Base-by-base conservation (phyloP, 2,329 filamentous ascomycete species). In the Cladosporium cucumerinum region DNA sequence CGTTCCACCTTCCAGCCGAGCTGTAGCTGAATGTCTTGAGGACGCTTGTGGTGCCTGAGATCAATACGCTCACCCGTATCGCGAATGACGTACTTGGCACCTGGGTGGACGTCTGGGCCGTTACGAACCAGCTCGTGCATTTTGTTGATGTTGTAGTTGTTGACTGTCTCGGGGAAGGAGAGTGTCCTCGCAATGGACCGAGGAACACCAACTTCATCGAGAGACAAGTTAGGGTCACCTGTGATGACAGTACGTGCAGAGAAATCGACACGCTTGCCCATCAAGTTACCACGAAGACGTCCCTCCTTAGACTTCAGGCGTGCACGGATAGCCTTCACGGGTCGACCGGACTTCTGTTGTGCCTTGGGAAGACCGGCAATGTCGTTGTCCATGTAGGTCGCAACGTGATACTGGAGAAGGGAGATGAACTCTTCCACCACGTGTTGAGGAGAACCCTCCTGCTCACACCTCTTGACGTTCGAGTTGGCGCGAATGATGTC, bases 221-320 rank as follows among this genome's bases (percentile, higher is more conserved):
- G 85, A 30, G 93, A 97, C 70, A 99, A 82, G 76, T 98, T 99
- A 66, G 95, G 95, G 76, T 99, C 95, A 81, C 95, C 95, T 61
- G 96, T 99, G 78, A 99, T 99, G 82, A 99, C 95, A 34, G 96
- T 99, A 89, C 95, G 95, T 43, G 96, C 96, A 0, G 96, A 99
- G 75, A 99, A 99, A 77, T 99, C 95, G 67, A 99, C 95, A 87
- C 93, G 93, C 81, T 99, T 99, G 69, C 95, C 95, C 96, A 99
- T 99, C 84, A 99, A 83, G 79, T 99, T 99, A 76, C 96, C 95
- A 82, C 95, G 90, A 26, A 99, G 87, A 84, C 95, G 93, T 71
- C 95, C 95, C 77, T 99, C 95, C 81, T 99, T 99, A 68, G 96
- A 96, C 87, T 99, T 99, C 77, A 99, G 85, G 80, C 95, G 93